These are phyloP conservation scores for Suhomyces maxii DNA, from an alignment of 1,139 yeast genomes.

Conservation along the genomic window DNA sequence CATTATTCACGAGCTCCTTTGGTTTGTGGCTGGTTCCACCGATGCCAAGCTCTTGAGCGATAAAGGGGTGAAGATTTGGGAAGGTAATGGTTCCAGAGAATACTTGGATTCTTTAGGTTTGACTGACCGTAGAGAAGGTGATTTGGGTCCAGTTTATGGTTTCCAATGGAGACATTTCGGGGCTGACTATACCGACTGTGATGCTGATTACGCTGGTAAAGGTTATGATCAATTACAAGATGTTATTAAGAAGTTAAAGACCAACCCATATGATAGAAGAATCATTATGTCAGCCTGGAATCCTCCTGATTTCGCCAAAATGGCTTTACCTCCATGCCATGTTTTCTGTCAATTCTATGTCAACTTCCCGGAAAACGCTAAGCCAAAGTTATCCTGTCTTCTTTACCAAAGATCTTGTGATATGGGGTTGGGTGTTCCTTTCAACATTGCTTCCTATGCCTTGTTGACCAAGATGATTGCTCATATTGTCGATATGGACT, in stretches of 20 bases:
- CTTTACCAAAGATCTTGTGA: slow-evolving; percentile 98
- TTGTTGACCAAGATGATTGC: slow-evolving; percentile 93
- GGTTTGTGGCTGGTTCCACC: slow-evolving; percentile 92
- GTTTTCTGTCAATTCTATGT: slow-evolving; percentile 95
- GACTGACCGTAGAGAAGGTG: slow-evolving; percentile 82
- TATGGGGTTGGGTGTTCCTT: slow-evolving; percentile 98
- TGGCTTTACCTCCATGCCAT: slow-evolving; percentile 99
- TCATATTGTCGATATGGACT: slow-evolving; percentile 86
- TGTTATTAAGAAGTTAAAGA: slow-evolving; percentile 75
- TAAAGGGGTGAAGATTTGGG: slow-evolving; percentile 94
- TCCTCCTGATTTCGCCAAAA: slow-evolving; percentile 86
- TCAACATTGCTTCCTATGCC: slow-evolving; percentile 95
- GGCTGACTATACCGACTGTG: slow-evolving; percentile 83
- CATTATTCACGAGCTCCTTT: slow-evolving; percentile 81
- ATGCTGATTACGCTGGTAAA: slow-evolving; percentile 79
- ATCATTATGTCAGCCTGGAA: slow-evolving; percentile 97
- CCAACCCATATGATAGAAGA: slow-evolving; percentile 90
- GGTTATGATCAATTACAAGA: slow-evolving; percentile 90
- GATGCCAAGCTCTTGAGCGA: slow-evolving; percentile 78
- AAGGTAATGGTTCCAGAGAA: slow-evolving; percentile 97
- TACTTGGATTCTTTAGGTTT: slow-evolving; percentile 83
- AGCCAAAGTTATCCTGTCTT: slow-evolving; percentile 77
- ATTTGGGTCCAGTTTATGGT: slow-evolving; percentile 96
- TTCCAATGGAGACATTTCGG: slow-evolving; percentile 99
- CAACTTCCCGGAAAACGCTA: slow-evolving; percentile 57